A percentile compares a stretch with the other conserved stretches of the same genome.
These are phyloP conservation scores for Tylopilus subfusipes DNA, from an alignment of 768 basidiomycete species.

Conservation along the genomic window DNA sequence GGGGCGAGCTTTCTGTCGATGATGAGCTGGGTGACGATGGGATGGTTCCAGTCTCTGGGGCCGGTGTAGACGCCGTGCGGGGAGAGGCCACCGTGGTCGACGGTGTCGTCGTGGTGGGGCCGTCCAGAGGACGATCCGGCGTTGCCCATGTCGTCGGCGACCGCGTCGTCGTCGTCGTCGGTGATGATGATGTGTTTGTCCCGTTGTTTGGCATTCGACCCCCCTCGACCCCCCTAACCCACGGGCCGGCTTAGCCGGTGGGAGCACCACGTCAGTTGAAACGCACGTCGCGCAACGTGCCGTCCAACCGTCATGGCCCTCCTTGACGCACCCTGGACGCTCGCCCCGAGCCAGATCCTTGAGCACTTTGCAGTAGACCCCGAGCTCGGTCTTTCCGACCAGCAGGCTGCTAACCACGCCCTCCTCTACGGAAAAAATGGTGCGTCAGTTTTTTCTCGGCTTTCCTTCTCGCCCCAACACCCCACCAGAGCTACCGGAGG, in stretches of 20 bases:
- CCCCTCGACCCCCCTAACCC: constrained; percentile 15
- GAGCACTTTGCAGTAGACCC: constrained; percentile 69
- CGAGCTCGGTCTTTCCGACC: constrained; percentile 56
- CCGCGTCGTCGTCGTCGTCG: constrained; percentile 6
- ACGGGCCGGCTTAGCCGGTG: neutral
- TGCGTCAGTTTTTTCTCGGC: constrained; percentile 29
- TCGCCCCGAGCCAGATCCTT: constrained; percentile 62
- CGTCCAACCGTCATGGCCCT: constrained; percentile 16
- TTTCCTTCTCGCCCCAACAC: neutral
- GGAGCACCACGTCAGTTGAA: constrained; percentile 7
- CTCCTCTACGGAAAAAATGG: constrained; percentile 86
- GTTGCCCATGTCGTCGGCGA: constrained; percentile 64
- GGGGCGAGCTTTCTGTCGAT: constrained; percentile 86
- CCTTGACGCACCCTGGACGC: constrained; percentile 81
- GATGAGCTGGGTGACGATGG: constrained; percentile 83
- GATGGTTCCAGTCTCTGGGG: constrained; percentile 84
- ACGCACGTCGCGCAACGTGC: neutral
- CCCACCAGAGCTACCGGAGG: constrained; percentile 81
- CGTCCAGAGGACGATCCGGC: constrained; percentile 72
- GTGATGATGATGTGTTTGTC: constrained; percentile 15
- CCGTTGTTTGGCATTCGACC: constrained; percentile 21
- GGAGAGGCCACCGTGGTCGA: constrained; percentile 76
- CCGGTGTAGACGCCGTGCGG: constrained; percentile 89
- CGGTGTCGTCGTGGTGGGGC: constrained; percentile 73
- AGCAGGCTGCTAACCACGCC: constrained; percentile 70